phyloP scores from a whole-genome alignment of 768 basidiomycete species.

The Porpolomopsis calyptriformis region DNA sequence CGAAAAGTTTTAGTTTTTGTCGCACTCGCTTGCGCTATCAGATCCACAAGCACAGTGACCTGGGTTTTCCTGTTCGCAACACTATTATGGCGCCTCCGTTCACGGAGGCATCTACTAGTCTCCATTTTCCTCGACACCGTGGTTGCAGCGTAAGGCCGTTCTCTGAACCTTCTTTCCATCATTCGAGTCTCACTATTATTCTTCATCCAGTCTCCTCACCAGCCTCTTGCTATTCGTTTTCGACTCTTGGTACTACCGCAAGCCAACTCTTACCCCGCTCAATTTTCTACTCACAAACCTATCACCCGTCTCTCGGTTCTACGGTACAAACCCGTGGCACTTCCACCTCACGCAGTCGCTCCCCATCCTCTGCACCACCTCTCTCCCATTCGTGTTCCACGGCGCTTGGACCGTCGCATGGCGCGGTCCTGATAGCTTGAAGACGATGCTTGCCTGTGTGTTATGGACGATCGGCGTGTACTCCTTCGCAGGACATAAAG shows the following conservation, averaged over 20 bases:
- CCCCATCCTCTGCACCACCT: slow-evolving; percentile 67
- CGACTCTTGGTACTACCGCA: slow-evolving; percentile 66
- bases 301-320: slow-evolving; percentile 83
- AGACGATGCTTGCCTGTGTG: slow-evolving; percentile 38
- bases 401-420: slow-evolving; percentile 36
- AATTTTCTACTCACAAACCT: slow-evolving; percentile 81
- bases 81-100: slow-evolving; percentile 45
- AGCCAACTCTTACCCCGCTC: slow-evolving; percentile 58
- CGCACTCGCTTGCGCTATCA: slow-evolving; percentile 66
- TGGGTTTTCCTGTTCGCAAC: slow-evolving; percentile 65
- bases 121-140: slow-evolving; percentile 30
- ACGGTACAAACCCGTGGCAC: slow-evolving; percentile 78
- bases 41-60: slow-evolving; percentile 83
- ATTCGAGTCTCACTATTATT: neutral
- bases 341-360: slow-evolving; percentile 83
- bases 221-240: slow-evolving; percentile 28
- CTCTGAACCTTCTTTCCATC: neutral
- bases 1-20: slow-evolving; percentile 43
- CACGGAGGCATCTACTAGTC: slow-evolving; percentile 20
- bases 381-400: slow-evolving; percentile 62
- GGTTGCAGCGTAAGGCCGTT: slow-evolving; percentile 39
- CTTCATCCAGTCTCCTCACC: slow-evolving; percentile 17
- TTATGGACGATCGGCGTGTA: slow-evolving; percentile 59
- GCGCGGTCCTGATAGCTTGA: slow-evolving; percentile 17
- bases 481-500: slow-evolving; percentile 85